phyloP scores from a whole-genome alignment of 305 asterid species.

The Fraxinus sp. region DNA sequence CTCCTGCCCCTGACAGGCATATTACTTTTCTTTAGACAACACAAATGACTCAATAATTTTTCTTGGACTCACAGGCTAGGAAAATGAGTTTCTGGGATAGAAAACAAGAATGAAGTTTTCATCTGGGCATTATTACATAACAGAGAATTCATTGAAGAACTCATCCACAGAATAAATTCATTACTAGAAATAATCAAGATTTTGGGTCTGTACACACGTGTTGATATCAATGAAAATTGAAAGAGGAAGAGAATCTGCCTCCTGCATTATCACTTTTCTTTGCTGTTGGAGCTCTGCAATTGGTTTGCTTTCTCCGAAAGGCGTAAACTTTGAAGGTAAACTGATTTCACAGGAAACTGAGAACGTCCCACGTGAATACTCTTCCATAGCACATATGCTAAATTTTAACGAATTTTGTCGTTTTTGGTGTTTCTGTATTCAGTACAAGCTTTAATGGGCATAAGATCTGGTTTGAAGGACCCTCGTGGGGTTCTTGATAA shows the following conservation, averaged over 20 bases:
- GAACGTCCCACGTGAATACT: neutral
- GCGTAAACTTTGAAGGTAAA: constrained; percentile 96
- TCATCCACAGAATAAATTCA: neutral
- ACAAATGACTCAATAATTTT: constrained; percentile 40
- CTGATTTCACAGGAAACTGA: neutral
- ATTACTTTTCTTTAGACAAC: constrained; percentile 59
- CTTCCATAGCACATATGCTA: neutral
- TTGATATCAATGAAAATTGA: constrained; percentile 35
- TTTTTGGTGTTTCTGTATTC: constrained; percentile 7
- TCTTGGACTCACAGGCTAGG: constrained; percentile 36
- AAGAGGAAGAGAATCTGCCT: constrained; percentile 31
- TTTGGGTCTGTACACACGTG: neutral
- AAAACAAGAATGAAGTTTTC: constrained; percentile 34
- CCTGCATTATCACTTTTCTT: constrained; percentile 36
- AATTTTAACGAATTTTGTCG: neutral
- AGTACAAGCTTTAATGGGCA: constrained; percentile 94
- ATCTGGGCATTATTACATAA: constrained; percentile 31
- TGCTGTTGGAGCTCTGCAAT: constrained; percentile 47
- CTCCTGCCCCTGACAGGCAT: constrained; percentile 84
- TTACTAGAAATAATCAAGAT: neutral
- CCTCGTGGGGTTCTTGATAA: constrained; percentile 91
- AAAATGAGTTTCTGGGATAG: constrained; percentile 43
- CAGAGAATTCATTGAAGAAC: neutral
- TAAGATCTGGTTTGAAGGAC: constrained; percentile 68
- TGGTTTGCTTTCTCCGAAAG: constrained; percentile 79